Conservation (phyloP, 225 moss, liverwort and hornwort species). For the Thuidium tamariscinum region DNA sequence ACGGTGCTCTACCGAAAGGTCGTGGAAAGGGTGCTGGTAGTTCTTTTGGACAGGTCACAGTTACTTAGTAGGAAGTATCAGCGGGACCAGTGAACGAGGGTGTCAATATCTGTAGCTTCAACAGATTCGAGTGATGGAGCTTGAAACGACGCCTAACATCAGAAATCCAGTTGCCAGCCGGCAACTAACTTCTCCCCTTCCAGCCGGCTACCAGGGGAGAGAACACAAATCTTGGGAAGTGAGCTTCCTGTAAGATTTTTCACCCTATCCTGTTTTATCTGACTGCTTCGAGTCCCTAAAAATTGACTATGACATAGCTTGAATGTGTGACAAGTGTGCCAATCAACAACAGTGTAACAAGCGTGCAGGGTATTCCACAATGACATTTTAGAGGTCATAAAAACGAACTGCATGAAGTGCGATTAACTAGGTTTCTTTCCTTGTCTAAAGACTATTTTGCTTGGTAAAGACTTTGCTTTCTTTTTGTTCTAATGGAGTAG, state of each 20-base stretch:
- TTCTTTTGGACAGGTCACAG: background rate
- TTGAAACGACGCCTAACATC: background rate
- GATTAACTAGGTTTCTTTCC: background rate
- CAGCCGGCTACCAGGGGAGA: background rate
- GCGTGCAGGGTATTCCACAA: background rate
- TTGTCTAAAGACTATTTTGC: background rate
- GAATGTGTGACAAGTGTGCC: background rate
- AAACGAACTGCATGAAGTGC: background rate
- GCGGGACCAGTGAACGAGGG: background rate
- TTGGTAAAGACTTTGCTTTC: background rate
- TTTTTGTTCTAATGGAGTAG: background rate
- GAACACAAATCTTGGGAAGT: background rate
- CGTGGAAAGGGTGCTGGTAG: background rate
- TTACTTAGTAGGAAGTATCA: background rate
- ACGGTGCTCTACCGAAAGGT: background rate
- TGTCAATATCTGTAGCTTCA: background rate
- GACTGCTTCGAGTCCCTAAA: background rate
- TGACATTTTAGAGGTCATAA: background rate
- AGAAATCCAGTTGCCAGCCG: conserved; percentile 19
- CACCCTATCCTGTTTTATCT: background rate
- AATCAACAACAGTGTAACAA: background rate
- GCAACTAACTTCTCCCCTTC: conserved; percentile 15
- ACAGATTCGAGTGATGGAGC: background rate
- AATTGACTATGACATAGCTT: background rate
- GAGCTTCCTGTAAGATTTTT: background rate